Conservation (phyloP, 2,329 filamentous ascomycete species). For the Cephalotrichum gorgonifer region DNA sequence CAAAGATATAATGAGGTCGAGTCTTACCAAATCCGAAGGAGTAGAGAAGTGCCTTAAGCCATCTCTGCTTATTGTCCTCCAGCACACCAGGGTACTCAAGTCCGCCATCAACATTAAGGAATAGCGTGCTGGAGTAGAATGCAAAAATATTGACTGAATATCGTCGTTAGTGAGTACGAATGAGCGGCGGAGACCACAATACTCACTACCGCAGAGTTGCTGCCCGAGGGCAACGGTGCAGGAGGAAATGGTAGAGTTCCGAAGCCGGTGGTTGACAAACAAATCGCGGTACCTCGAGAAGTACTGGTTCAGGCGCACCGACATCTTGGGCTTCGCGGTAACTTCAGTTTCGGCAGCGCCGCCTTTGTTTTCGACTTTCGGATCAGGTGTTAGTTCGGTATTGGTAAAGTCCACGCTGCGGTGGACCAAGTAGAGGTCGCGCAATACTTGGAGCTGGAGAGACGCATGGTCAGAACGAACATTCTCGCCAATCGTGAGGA, state of each 20-base stretch:
- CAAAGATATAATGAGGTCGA: conserved; percentile 21
- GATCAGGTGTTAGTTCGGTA: neutral
- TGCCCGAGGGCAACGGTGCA: conserved; percentile 20
- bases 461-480: neutral
- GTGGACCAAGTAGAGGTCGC: conserved; percentile 29
- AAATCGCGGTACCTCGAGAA: conserved; percentile 2
- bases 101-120: neutral
- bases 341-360: neutral
- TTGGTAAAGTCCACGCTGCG: conserved; percentile 8
- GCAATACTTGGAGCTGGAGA: conserved; percentile 23
- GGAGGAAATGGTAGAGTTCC: conserved; percentile 19
- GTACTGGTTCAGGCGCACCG: neutral
- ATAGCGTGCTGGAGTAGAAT: conserved; percentile 28
- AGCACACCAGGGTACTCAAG: neutral
- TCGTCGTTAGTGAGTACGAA: neutral
- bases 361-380: neutral
- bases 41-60: conserved; percentile 26
- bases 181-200: neutral
- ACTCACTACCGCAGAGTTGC: conserved; percentile 18
- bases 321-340: neutral
- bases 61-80: conserved; percentile 25
- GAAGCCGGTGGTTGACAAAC: conserved; percentile 11
- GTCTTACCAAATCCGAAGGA: conserved; percentile 28
- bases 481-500: neutral
- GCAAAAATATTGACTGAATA: conserved; percentile 24